Evolutionary conservation across 1,139 yeast species (phyloP).

Genomic region (Kurtzmaniella natalensis): DNA sequence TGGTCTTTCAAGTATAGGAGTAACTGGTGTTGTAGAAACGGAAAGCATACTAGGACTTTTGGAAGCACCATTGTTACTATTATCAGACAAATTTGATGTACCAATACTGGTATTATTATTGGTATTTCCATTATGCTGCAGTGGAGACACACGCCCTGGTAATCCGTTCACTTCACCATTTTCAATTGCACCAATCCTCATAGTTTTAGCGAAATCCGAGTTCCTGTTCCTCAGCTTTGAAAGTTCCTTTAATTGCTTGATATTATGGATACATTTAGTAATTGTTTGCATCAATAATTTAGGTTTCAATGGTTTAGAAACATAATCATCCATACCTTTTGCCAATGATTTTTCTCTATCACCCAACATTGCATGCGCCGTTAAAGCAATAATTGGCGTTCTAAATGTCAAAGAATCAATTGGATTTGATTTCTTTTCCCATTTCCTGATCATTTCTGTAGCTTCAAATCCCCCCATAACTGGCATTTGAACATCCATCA

Average conservation of each 20-base stretch:
- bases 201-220: conserved; percentile 45
- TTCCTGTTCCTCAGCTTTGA: conserved; percentile 47
- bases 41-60: conserved; percentile 13
- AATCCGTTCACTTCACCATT: conserved; percentile 13
- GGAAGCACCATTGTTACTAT: conserved; percentile 10
- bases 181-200: conserved; percentile 35
- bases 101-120: background rate
- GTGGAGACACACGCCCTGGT: conserved; percentile 14
- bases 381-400: conserved; percentile 82
- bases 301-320: conserved; percentile 83
- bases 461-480: conserved; percentile 95
- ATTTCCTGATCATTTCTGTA: conserved; percentile 76
- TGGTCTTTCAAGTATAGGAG: conserved; percentile 18
- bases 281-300: conserved; percentile 78
- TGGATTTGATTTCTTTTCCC: conserved; percentile 81
- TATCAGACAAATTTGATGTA: conserved; percentile 8
- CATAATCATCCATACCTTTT: conserved; percentile 88
- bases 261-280: conserved; percentile 73
- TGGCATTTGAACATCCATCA: conserved; percentile 96
- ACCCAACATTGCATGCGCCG: conserved; percentile 91
- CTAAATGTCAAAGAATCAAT: conserved; percentile 60
- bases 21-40: conserved; percentile 1
- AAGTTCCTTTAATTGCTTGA: conserved; percentile 53
- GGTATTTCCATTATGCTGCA: conserved; percentile 11
- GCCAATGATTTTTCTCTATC: conserved; percentile 82